Evolutionary conservation across 306 rosid genomes (phyloP), one percentile per base, ranked within the genome.

Genomic region (Gastrolobium bilobum): DNA sequence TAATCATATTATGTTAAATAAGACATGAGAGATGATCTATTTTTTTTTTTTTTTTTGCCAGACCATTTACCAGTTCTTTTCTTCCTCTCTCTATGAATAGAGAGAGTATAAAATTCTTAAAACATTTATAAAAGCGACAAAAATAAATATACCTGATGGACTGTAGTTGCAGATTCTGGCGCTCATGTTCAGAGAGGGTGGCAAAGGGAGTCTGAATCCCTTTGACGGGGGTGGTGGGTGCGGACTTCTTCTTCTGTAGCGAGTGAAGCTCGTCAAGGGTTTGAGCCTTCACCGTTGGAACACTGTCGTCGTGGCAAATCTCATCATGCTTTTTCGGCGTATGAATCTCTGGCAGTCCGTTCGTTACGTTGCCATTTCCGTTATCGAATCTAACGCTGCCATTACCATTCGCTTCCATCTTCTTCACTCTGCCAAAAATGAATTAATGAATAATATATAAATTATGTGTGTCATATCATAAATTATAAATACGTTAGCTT

Each of bases 231-330:
- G 99, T 94, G 66, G 80, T 71, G 4, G 99, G 99, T 6, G 91
- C 84, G 0, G 98, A 84, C 67, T 15, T 92, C 78, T 94, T 94
- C 87, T 40, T 84, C 89, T 94, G 99, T 13, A 94, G 81, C 29
- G 92, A 91, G 66, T 92, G 99, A 58, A 94, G 93, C 82, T 94
- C 97, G 7, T 92, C 97, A 4, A 94, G 81, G 2, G 97, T 92
- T 30, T 89, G 76, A 44, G 93, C 99, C 57, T 81, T 94, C 66
- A 94, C 91, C 0, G 99, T 77, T 0, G 91, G 78, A 20, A 47
- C 84, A 68, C 95, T 91, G 83, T 91, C 97, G 6, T 94, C 97
- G 75, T 91, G 97, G 77, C 97, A 92, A 15, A 92, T 63, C 61
- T 10, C 87, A 56, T 66, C 71, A 58, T 76, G 72, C 40, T 82